phyloP scores from a whole-genome alignment of 306 rosid genomes.

The Amphicarpaea edgeworthii region DNA sequence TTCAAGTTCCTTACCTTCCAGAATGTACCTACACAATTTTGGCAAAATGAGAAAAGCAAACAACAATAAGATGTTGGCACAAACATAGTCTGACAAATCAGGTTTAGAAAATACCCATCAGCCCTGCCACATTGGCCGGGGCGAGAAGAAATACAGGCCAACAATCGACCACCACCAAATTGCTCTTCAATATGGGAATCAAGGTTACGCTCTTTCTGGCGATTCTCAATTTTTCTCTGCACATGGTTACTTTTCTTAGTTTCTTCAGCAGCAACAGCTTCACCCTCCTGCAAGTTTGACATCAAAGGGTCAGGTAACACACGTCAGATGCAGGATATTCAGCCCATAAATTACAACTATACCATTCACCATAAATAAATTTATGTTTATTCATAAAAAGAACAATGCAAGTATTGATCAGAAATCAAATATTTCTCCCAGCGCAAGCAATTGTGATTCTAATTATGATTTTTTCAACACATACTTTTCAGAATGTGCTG shows the following conservation, averaged over 20 bases:
- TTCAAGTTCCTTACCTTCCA: slow-evolving; percentile 62
- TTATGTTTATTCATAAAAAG: too few relatives aligned
- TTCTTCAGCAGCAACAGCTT: slow-evolving; percentile 49
- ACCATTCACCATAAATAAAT: too few relatives aligned
- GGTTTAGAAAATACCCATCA: slow-evolving; percentile 53
- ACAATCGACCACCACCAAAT: slow-evolving; percentile 55
- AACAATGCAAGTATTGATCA: too few relatives aligned
- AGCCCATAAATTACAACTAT: too few relatives aligned
- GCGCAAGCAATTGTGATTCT: too few relatives aligned
- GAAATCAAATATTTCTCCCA: too few relatives aligned
- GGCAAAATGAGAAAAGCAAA: not conserved
- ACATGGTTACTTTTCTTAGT: slow-evolving; percentile 58
- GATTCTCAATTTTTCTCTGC: slow-evolving; percentile 55
- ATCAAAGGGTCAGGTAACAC: not conserved
- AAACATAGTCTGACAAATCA: not conserved
- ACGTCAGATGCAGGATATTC: too few relatives aligned
- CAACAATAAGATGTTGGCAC: not conserved
- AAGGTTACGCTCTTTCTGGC: slow-evolving; percentile 53
- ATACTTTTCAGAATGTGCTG: too few relatives aligned
- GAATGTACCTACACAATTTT: slow-evolving; percentile 45
- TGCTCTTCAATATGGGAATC: slow-evolving; percentile 61
- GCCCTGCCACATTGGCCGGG: slow-evolving; percentile 66
- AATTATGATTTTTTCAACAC: too few relatives aligned
- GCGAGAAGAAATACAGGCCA: slow-evolving; percentile 63
- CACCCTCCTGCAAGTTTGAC: slow-evolving; percentile 50